Base-by-base conservation (phyloP, 192 early-diverging fungal species). In the Umbelopsis sp. region DNA sequence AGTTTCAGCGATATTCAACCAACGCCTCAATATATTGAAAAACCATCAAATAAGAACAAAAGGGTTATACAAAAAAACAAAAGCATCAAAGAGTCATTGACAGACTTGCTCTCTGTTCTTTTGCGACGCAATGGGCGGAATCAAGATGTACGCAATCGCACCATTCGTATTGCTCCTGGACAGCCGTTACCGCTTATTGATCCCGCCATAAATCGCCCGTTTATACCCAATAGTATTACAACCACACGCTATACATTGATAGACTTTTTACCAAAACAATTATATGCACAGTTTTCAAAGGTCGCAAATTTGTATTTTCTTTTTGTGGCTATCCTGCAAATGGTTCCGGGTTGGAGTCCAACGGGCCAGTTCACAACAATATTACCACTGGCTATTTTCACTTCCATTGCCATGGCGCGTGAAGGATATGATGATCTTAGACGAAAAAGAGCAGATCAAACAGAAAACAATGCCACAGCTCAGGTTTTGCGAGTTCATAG, bases 301-400 rank as follows among this genome's bases (percentile, higher is more conserved):
- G 74, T 90, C 25, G 89, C 89, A 49, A 91, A 91, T 70, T 68
- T 89, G 12, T 91, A 91, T 75, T 91, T 91, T 53, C 74, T 91
- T 47, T 86, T 89, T 49, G 87, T 90, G 4, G 87, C 87, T 0
- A 68, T 61, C 18, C 51, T 90, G 35, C 88, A 90, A 69, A 76
- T 82, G 71, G 78, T 89, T n/a, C 86, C 89, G 0, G 86, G 85
- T 11, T 89, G 89, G 82, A 87, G 86, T 46, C 91, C 93, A 1
- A 94, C 93, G 2, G 93, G 93, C 23, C 86, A 86, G 37, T 93
- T 84, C 79, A 93, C 91, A 18, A 94, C 93, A 5, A 73, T 93
- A 12, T 74, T 92, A 9, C 93, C 93, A 23, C 78, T 94, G 44
- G 72, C 85, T 52, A 69, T 93, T 20, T 93, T 94, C 69, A 86